A percentile compares a stretch with the other conserved stretches of the same genome.
These are phyloP conservation scores for Erythrobasidium yunnanense DNA, from an alignment of 768 basidiomycete genomes.

Conservation along the genomic window DNA sequence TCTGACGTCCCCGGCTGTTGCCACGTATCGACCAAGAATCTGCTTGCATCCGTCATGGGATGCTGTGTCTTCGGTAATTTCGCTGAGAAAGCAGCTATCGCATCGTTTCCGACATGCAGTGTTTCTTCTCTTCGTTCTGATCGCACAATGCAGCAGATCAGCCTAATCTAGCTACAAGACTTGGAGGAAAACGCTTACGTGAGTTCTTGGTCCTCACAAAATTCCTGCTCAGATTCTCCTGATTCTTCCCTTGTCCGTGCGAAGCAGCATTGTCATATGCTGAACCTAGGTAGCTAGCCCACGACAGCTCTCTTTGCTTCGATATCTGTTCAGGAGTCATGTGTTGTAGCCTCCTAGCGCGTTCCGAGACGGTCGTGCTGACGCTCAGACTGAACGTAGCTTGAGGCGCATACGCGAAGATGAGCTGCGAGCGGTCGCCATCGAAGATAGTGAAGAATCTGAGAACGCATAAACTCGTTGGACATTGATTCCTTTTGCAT, in stretches of 20 bases:
- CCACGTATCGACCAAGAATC: conserved; percentile 79
- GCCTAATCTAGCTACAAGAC: too few species aligned
- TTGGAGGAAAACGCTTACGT: conserved; percentile 12
- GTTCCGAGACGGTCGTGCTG: conserved; percentile 68
- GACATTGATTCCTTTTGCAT: neutral
- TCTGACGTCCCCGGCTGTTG: conserved; percentile 43
- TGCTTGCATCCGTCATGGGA: conserved; percentile 65
- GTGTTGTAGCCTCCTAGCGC: conserved; percentile 50
- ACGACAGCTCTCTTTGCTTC: conserved; percentile 70
- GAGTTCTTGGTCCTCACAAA: conserved; percentile 42
- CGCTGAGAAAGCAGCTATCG: conserved; percentile 52
- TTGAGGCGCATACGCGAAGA: conserved; percentile 64
- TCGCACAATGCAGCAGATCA: neutral
- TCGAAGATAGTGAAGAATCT: conserved; percentile 66
- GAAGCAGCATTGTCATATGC: conserved; percentile 31
- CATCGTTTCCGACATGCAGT: conserved; percentile 61
- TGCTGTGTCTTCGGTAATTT: conserved; percentile 69
- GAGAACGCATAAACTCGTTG: neutral
- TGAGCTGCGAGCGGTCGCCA: conserved; percentile 55
- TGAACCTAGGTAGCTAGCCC: conserved; percentile 52
- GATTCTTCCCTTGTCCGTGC: neutral
- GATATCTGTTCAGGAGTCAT: conserved; percentile 48
- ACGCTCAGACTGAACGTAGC: conserved; percentile 87
- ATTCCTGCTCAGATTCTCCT: conserved; percentile 57
- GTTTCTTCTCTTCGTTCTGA: conserved; percentile 43